Evolutionary conservation across 23 red algal genomes (phyloP).

Genomic region (Gracilaria caudata): DNA sequence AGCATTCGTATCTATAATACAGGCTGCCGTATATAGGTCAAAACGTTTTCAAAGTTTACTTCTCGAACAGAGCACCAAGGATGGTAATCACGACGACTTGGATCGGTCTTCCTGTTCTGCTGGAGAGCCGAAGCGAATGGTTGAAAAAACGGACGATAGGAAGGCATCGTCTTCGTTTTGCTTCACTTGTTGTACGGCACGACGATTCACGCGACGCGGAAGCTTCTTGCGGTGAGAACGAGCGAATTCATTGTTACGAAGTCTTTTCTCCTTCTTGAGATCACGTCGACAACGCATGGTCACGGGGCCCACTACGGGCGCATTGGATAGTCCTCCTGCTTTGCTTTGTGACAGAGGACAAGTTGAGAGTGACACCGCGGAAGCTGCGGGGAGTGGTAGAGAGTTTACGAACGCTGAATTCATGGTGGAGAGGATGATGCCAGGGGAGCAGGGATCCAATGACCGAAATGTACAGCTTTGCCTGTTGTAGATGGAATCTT

Average conservation of each 20-base stretch:
- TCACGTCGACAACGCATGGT: slow-evolving; percentile 83
- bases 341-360: slow-evolving; percentile 12
- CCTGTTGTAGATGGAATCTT: background rate
- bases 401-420: background rate
- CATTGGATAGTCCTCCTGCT: background rate
- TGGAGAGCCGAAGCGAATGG: slow-evolving; percentile 41
- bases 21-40: background rate
- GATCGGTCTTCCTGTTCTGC: background rate
- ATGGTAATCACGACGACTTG: background rate
- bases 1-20: background rate
- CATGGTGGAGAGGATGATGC: background rate
- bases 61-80: background rate
- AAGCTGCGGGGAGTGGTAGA: background rate
- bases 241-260: slow-evolving; percentile 76
- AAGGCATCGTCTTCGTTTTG: slow-evolving; percentile 62
- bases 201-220: slow-evolving; percentile 36
- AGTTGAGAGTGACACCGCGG: background rate
- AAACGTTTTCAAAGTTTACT: background rate
- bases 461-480: background rate
- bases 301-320: slow-evolving; percentile 13
- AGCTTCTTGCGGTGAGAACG: slow-evolving; percentile 61
- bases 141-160: slow-evolving; percentile 66
- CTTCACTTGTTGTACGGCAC: slow-evolving; percentile 43
- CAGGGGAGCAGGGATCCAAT: background rate
- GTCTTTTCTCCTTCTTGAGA: slow-evolving; percentile 82